These are phyloP conservation scores for Tolypocladium ovalisporum DNA, from an alignment of 2,329 filamentous ascomycete species.

Conservation along the genomic window DNA sequence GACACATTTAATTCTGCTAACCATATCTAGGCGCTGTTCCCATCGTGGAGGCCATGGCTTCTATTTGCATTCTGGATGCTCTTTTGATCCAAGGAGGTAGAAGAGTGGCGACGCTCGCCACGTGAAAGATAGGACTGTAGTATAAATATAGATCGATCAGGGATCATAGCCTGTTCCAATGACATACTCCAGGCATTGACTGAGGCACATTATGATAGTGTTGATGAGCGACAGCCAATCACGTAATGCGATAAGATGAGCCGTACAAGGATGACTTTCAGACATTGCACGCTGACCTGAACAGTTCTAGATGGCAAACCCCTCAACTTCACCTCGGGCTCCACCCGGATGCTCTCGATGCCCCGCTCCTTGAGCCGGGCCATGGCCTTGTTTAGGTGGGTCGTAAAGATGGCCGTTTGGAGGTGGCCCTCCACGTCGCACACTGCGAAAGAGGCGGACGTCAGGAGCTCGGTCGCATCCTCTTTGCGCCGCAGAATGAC, in stretches of 20 bases:
- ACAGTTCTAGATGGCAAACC: not conserved
- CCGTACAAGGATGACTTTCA: not conserved
- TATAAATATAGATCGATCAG: not conserved
- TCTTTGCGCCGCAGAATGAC: too few relatives aligned
- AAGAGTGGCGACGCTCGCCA: not conserved
- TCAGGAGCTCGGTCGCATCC: too few relatives aligned
- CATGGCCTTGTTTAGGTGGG: too few relatives aligned
- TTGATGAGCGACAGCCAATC: not conserved
- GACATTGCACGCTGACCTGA: not conserved
- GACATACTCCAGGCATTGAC: not conserved
- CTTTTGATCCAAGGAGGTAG: not conserved
- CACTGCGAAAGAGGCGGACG: too few relatives aligned
- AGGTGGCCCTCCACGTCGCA: too few relatives aligned
- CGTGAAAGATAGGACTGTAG: not conserved
- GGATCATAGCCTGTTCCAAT: not conserved
- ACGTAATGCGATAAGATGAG: not conserved
- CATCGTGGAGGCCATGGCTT: not conserved
- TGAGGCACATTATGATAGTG: not conserved
- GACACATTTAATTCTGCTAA: not conserved
- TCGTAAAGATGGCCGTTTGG: too few relatives aligned
- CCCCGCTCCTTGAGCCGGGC: too few relatives aligned
- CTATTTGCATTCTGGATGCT: not conserved
- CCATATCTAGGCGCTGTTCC: not conserved
- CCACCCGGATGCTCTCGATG: too few relatives aligned
- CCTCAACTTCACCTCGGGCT: not conserved